Evolutionary conservation across 257 asterid genomes (phyloP).

Genomic region (Solanum pimpinellifolium): DNA sequence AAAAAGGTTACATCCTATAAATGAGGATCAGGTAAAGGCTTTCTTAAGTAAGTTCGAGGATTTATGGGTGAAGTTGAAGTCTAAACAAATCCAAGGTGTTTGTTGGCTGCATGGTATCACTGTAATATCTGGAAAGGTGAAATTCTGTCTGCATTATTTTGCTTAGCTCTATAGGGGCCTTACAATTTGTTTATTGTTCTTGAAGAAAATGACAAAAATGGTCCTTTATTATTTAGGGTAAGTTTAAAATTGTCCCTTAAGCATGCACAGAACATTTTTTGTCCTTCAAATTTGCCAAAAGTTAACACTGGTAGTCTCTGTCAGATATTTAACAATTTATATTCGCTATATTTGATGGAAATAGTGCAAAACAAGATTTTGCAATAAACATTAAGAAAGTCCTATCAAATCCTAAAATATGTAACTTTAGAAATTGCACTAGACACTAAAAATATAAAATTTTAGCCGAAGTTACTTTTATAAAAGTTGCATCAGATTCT

Average conservation of each 20-base stretch:
- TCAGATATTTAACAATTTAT: neutral
- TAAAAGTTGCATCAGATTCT: neutral
- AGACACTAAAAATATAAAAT: neutral
- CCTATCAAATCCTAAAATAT: neutral
- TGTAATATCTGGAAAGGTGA: slow-evolving; percentile 29
- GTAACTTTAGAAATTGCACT: neutral
- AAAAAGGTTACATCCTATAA: slow-evolving; percentile 40
- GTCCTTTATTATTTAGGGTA: neutral
- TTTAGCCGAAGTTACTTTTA: neutral
- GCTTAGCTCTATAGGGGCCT: neutral
- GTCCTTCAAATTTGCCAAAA: neutral
- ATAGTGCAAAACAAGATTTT: neutral
- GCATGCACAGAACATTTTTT: neutral
- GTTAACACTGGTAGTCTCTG: neutral
- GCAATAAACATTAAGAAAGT: neutral
- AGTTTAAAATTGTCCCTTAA: neutral
- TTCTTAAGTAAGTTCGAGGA: slow-evolving; percentile 25
- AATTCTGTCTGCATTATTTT: neutral
- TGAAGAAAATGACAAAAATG: neutral
- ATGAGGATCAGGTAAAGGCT: slow-evolving; percentile 22
- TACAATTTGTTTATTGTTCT: neutral
- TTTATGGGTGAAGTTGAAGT: slow-evolving; percentile 25
- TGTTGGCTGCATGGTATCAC: slow-evolving; percentile 69
- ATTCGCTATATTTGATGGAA: neutral
- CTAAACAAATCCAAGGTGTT: slow-evolving; percentile 28